Conservation (phyloP, 495 filamentous ascomycete species). For the Penicillium mononematosum region DNA sequence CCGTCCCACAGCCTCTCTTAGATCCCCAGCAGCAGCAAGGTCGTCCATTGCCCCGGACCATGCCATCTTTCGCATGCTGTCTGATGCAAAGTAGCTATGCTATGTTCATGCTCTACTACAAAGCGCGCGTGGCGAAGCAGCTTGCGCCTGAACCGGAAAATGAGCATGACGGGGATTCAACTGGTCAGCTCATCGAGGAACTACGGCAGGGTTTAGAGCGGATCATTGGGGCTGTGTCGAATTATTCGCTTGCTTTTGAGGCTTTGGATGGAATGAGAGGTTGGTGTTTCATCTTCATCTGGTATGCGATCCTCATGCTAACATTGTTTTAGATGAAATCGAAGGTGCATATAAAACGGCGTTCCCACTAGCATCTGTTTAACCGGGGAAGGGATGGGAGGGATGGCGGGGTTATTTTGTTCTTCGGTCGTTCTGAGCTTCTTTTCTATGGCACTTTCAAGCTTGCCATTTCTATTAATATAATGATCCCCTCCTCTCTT, state of each 20-base stretch:
- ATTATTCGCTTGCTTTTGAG: slow-evolving; percentile 59
- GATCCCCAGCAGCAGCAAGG: slow-evolving; percentile 27
- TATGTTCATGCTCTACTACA: slow-evolving; percentile 56
- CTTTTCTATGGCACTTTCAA: slow-evolving; percentile 4
- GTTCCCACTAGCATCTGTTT: slow-evolving; percentile 35
- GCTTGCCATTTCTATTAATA: not conserved
- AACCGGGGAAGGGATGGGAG: slow-evolving; percentile 10
- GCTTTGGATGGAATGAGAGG: slow-evolving; percentile 63
- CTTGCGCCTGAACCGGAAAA: slow-evolving; percentile 39
- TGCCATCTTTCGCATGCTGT: slow-evolving; percentile 62
- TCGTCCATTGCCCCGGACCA: slow-evolving; percentile 50
- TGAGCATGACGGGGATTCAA: slow-evolving; percentile 32
- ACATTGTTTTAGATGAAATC: slow-evolving; percentile 39
- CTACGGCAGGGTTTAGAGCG: slow-evolving; percentile 53
- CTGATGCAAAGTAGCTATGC: slow-evolving; percentile 64
- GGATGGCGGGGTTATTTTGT: not conserved
- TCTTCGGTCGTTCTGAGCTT: slow-evolving; percentile 11
- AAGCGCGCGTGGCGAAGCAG: slow-evolving; percentile 49
- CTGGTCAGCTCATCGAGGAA: slow-evolving; percentile 49
- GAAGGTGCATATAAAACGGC: slow-evolving; percentile 48
- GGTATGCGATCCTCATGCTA: slow-evolving; percentile 2
- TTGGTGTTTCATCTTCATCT: slow-evolving; percentile 24
- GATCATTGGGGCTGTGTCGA: slow-evolving; percentile 51
- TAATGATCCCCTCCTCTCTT: slow-evolving; percentile 1
- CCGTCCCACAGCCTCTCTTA: slow-evolving; percentile 45